A percentile compares a stretch with the other conserved stretches of the same genome.
Conservation (phyloP, 805 yeast genomes). For the Myxozyma udenii region DNA sequence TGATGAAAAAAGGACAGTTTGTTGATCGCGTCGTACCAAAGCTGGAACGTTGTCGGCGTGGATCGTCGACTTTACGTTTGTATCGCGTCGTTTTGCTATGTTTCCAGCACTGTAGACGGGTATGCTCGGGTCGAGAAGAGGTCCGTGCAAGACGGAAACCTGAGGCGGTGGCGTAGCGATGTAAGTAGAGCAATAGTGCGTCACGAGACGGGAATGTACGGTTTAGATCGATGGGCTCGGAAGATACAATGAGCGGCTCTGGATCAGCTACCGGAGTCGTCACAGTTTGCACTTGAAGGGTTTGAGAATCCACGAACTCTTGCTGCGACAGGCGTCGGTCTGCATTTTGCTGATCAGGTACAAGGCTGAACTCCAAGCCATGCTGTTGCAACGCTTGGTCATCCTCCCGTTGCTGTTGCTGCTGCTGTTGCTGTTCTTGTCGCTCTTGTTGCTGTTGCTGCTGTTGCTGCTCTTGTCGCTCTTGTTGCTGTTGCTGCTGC, state of each 20-base stretch:
- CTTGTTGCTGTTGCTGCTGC: not conserved
- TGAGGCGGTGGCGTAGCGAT: constrained; percentile 18
- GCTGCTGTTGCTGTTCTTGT: not conserved
- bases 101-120: constrained; percentile 29
- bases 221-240: constrained; percentile 16
- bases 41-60: constrained; percentile 17
- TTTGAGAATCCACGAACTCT: not conserved
- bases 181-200: constrained; percentile 20
- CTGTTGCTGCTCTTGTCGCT: not conserved
- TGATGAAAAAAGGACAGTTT: constrained; percentile 24
- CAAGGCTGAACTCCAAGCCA: no score
- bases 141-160: constrained; percentile 26
- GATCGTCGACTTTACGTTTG: constrained; percentile 14
- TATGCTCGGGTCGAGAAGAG: constrained; percentile 27
- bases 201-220: constrained; percentile 25
- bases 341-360: no score
- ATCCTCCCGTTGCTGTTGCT: not conserved
- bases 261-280: not conserved
- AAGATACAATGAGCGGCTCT: constrained; percentile 7
- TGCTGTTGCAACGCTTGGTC: no score
- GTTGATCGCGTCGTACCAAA: constrained; percentile 25
- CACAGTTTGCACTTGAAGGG: not conserved
- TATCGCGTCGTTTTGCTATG: constrained; percentile 26
- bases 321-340: not conserved
- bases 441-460: not conserved